These are phyloP conservation scores for Cardamine occulta DNA, from an alignment of 345 rosid genomes.

Conservation along the genomic window DNA sequence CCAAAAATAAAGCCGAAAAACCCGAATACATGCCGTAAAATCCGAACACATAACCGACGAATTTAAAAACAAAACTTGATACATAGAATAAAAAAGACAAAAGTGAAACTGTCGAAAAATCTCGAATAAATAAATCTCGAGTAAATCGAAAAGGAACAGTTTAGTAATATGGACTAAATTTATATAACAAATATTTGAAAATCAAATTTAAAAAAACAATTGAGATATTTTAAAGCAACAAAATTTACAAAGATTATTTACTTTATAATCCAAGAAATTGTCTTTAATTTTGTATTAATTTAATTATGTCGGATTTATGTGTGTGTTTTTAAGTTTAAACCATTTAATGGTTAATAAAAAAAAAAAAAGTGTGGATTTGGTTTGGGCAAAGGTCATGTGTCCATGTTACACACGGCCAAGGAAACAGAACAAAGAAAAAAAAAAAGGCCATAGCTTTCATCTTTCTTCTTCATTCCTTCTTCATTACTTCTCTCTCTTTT, in stretches of 20 bases:
- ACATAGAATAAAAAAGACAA: not conserved
- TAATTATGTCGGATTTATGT: not conserved
- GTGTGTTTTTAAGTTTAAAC: not conserved
- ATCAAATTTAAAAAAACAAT: not conserved
- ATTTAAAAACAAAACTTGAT: not conserved
- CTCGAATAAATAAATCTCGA: not conserved
- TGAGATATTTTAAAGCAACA: not conserved
- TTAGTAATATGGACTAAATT: not conserved
- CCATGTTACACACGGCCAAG: constrained; percentile 38
- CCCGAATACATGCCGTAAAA: not conserved
- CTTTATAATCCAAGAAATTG: not conserved
- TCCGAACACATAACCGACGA: not conserved
- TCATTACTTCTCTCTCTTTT: constrained; percentile 19
- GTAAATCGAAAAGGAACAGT: not conserved
- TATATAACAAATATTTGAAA: not conserved
- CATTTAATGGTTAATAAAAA: constrained; percentile 8
- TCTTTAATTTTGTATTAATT: not conserved
- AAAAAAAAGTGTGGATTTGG: constrained; percentile 24
- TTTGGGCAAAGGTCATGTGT: constrained; percentile 43
- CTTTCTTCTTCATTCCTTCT: constrained; percentile 12
- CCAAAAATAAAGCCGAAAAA: not conserved
- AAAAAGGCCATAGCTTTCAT: constrained; percentile 40
- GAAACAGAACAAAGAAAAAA: constrained; percentile 36
- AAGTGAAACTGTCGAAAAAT: not conserved
- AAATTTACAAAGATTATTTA: not conserved